Conservation (phyloP, 345 rosid species). For the Brassica incana region DNA sequence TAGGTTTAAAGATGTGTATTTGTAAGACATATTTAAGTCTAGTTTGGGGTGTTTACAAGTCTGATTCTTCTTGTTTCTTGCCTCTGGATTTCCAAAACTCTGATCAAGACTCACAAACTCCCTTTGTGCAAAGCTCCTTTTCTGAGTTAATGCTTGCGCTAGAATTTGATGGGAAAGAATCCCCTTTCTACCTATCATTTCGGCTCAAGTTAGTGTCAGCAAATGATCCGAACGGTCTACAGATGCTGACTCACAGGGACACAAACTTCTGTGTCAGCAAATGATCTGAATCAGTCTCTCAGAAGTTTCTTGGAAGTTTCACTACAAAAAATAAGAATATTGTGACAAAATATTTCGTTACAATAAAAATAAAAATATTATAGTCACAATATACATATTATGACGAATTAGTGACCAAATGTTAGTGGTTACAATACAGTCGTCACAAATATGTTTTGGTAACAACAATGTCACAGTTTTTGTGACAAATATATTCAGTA, state of each 20-base stretch:
- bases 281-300: too few species aligned
- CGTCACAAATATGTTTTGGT: too few species aligned
- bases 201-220: conserved; percentile 44
- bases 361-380: too few species aligned
- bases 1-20: too few species aligned
- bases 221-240: conserved; percentile 33
- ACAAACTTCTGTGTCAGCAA: conserved; percentile 55
- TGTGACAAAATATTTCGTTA: too few species aligned
- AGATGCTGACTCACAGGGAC: conserved; percentile 62
- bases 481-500: too few species aligned
- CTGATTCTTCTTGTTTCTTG: conserved; percentile 59
- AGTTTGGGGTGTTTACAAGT: conserved; percentile 67
- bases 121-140: conserved; percentile 47
- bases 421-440: too few species aligned
- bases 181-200: conserved; percentile 79
- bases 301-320: too few species aligned
- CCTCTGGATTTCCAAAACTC: conserved; percentile 48
- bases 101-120: conserved; percentile 44
- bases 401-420: too few species aligned
- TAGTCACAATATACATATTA: too few species aligned
- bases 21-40: not conserved
- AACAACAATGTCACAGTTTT: too few species aligned
- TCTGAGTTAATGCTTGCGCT: conserved; percentile 52
- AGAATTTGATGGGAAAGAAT: conserved; percentile 66
- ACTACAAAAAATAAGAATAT: too few species aligned